Evolutionary conservation across 106 monocot genomes (phyloP), one percentile per base, ranked within the genome.

Genomic region (Dendrobium nobile): DNA sequence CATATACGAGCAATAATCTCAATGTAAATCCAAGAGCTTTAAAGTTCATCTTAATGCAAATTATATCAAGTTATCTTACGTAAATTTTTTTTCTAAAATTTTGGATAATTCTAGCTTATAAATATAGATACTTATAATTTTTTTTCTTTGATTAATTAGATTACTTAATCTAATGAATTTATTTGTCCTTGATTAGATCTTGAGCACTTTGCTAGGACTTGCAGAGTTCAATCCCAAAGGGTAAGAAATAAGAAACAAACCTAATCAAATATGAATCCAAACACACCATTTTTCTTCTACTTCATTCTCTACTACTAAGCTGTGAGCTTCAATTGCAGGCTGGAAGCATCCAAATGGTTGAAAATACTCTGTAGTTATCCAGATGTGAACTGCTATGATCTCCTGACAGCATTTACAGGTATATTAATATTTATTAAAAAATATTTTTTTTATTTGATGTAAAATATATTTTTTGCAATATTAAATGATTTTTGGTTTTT

Each of bases 201-300:
- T 98, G 5, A 82, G 81, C 27, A 82, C 68, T 44, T 88, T 79
- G 89, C 73, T 98, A 27, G 94, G 97, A 42, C 37, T 94, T 24
- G 83, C 97, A 27, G 94, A 98, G 73, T 94, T 98, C 82, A 91
- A 98, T 81, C 90, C 89, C 17, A 84, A 81, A 78, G 85, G 77
- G 97, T 98, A 79, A 84, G 85, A 75, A 20, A 75, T 75, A 19
- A 51, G 51, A 51, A 51, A 51, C 15, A 13, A 51, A 51, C 2
- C 0, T 51, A 11, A 51, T 51, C 0, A 51, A 51, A 0, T 11
- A 51, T 51, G 51, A 51, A 51, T 51, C 11, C 13, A 10, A 51
- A 51, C 10, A 51, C 51, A 22, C 64, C 64, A 65, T 10, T 26
- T 9, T 65, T 37, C 37, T 37, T 37, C 37, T 37, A 37, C 37